Conservation (phyloP, 78 protist genomes). For the Guillardia theta region DNA sequence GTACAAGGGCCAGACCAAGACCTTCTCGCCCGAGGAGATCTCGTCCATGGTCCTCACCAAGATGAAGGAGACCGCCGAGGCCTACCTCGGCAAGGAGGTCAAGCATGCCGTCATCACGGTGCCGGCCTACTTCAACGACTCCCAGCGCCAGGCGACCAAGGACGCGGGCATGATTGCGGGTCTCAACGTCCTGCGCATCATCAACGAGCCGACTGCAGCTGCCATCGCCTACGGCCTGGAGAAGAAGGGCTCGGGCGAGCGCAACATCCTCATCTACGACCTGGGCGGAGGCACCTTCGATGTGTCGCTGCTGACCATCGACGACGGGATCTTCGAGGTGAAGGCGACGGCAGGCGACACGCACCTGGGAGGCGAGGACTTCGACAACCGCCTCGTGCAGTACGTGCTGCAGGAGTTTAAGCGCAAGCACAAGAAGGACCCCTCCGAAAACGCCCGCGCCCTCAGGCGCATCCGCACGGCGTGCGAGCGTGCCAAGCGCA, state of each 20-base stretch:
- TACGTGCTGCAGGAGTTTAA: slow-evolving; percentile 61
- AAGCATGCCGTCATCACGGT: slow-evolving; percentile 85
- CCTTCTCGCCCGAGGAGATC: slow-evolving; percentile 86
- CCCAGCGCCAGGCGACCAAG: slow-evolving; percentile 92
- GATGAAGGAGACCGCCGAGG: slow-evolving; percentile 83
- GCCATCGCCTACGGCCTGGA: slow-evolving; percentile 93
- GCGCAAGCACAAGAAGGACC: slow-evolving; percentile 59
- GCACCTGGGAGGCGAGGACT: slow-evolving; percentile 88
- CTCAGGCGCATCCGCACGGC: slow-evolving; percentile 74
- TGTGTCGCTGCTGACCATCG: slow-evolving; percentile 82
- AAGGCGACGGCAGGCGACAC: slow-evolving; percentile 86
- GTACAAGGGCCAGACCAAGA: slow-evolving; percentile 79
- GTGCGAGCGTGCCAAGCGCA: slow-evolving; percentile 80
- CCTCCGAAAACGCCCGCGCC: slow-evolving; percentile 46
- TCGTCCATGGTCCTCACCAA: slow-evolving; percentile 72
- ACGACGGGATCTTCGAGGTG: slow-evolving; percentile 81
- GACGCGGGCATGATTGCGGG: slow-evolving; percentile 93
- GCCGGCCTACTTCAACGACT: slow-evolving; percentile 82
- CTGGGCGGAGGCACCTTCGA: slow-evolving; percentile 98
- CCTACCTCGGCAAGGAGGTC: slow-evolving; percentile 74
- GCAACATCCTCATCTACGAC: slow-evolving; percentile 91
- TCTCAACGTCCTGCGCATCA: slow-evolving; percentile 86
- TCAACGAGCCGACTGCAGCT: slow-evolving; percentile 98
- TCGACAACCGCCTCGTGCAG: slow-evolving; percentile 73
- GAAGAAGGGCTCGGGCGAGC: slow-evolving; percentile 39